Evolutionary conservation across 441 rosid genomes (phyloP), one percentile per base, ranked within the genome.

Genomic region (Flueggea neowawraea): DNA sequence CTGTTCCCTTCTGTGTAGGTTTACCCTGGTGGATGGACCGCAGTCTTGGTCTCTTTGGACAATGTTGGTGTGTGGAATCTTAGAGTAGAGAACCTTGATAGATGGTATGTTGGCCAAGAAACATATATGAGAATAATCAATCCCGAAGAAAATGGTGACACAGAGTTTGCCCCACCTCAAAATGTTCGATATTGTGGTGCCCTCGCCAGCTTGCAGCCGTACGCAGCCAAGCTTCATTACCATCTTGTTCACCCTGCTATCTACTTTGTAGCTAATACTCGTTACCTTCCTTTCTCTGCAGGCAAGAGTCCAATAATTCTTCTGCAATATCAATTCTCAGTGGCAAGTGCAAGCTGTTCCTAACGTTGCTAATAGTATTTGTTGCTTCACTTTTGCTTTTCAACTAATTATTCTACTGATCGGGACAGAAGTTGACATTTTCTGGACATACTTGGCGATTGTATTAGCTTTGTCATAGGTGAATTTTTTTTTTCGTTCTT

Each of bases 21-120:
- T 57, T 90, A 83, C 70, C 96, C 98, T 2, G 97, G 92, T 67
- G 96, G 89, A 15, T 92, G 98, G 98, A 88, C 98, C 2, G 97
- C 98, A 17, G 80, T 90, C 22, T 78, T 83, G 52, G 83, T 83
- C 55, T 84, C 87, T 44, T 78, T 92, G 36, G 98, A 92, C 78
- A 88, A 90, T 79, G 82, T 81, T 4, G 98, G 98, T 31, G 77
- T 86, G 45, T 92, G 97, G 97, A 84, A 92, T 63, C 86, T 92
- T 44, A 83, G 97, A 33, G 65, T 77, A 1, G 89, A 90, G 75
- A 92, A 90, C 72, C 94, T 92, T 0, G 83, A 86, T 57, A 80
- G 96, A 36, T 88, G 97, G 98, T 86, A 86, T 78, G 80, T 90
- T 10, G 98, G 98, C 31, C 94, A 86, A 65, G 98, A 92, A 76